These are phyloP conservation scores for Paraleonurus japonicus DNA, from an alignment of 257 asterid species.

Conservation along the genomic window DNA sequence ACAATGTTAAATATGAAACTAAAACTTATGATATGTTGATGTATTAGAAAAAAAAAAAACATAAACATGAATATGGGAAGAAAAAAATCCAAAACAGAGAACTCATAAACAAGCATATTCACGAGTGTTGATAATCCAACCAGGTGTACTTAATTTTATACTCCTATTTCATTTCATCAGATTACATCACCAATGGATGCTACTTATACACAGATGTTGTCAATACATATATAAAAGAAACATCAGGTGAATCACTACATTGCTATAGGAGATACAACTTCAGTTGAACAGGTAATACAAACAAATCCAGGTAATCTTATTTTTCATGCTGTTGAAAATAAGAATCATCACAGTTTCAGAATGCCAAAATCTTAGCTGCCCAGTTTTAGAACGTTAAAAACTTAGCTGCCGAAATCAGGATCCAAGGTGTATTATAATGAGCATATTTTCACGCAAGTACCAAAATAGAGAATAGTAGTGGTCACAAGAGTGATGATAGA, in stretches of 20 bases:
- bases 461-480: slow-evolving; percentile 9
- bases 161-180: neutral
- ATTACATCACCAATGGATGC: neutral
- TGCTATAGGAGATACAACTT: neutral
- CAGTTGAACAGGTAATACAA: neutral
- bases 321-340: neutral
- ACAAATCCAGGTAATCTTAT: neutral
- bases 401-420: slow-evolving; percentile 5
- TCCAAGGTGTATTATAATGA: neutral
- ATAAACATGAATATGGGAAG: no score
- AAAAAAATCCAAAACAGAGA: neutral
- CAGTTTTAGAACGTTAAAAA: neutral
- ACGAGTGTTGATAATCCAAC: neutral
- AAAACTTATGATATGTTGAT: no score
- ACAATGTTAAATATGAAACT: no score
- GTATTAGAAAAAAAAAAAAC: no score
- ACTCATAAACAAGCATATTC: neutral
- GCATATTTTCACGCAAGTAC: neutral
- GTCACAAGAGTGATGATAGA: slow-evolving; percentile 8
- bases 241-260: neutral
- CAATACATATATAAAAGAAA: neutral
- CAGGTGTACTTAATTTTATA: neutral
- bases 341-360: neutral
- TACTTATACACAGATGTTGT: neutral
- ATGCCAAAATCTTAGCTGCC: neutral